phyloP scores from a whole-genome alignment of 83 land plant species.

The Isoetes engelmannii region DNA sequence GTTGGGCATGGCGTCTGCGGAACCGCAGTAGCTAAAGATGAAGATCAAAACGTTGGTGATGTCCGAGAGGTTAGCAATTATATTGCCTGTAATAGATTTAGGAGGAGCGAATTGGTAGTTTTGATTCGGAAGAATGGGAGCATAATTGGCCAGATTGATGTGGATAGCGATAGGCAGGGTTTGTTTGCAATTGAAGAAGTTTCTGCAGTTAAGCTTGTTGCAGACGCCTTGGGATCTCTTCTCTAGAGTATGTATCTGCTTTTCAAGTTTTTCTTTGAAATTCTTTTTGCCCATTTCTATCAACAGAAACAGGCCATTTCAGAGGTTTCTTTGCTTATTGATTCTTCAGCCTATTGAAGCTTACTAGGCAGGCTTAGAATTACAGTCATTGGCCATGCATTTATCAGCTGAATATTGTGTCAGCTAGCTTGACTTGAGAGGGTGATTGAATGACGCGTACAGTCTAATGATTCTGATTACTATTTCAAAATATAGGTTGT shows the following conservation, averaged over 20 bases:
- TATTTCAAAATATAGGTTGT: too few relatives aligned
- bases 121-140: slow-evolving; percentile 10
- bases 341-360: too few relatives aligned
- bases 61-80: background rate
- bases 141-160: slow-evolving; percentile 19
- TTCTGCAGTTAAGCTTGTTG: slow-evolving; percentile 3
- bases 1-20: slow-evolving; percentile 24
- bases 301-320: too few relatives aligned
- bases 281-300: too few relatives aligned
- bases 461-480: too few relatives aligned
- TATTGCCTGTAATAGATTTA: slow-evolving; percentile 17
- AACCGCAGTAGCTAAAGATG: slow-evolving; percentile 16
- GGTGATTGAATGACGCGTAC: too few relatives aligned
- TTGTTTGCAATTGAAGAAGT: slow-evolving; percentile 10
- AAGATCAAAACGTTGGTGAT: slow-evolving; percentile 21
- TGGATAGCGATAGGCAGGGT: slow-evolving; percentile 16
- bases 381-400: too few relatives aligned
- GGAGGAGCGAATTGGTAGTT: slow-evolving; percentile 19
- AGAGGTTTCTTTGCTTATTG: too few relatives aligned
- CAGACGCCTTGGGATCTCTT: slow-evolving; percentile 16
- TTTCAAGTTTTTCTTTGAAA: too few relatives aligned
- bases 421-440: too few relatives aligned
- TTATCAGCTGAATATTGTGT: too few relatives aligned
- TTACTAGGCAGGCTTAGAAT: too few relatives aligned
- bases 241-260: background rate